Base-by-base conservation (phyloP, 768 basidiomycete genomes). In the Mycena pura region DNA sequence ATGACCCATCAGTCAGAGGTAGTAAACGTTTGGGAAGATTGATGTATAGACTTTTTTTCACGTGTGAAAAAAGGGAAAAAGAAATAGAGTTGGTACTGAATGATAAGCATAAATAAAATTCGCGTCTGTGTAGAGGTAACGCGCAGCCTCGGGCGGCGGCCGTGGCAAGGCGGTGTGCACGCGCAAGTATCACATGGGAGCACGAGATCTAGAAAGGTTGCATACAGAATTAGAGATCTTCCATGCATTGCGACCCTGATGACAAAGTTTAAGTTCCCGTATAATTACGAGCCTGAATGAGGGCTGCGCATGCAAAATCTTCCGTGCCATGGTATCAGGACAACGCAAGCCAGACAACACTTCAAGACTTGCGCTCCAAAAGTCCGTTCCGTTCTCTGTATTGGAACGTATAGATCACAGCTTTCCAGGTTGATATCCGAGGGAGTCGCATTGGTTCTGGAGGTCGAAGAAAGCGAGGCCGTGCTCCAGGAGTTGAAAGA, bases 1-100 rank as follows among this genome's bases (percentile, higher is more conserved):
- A 93, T 92, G 92, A 95, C 93, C 3, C 87, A 93, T 72, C 82
- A 95, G 69, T 84, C 90, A 1, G 93, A 95, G 79, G 82, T 64
- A 39, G 67, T 64, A 14, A 66, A 64, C 45, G 60, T 70, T 13
- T 60, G 59, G 64, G 64, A 66, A 52, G 55, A 53, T 58, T 64
- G 49, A 53, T 48, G 36, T 47, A n/a, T 28, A 40, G n/a, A n/a
- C n/a, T n/a, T n/a, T n/a, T n/a, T n/a, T 43, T 43, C 15, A 43
- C 11, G 41, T 43, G 21, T 22, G 22, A 21, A 43, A 43, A 2
- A 36, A 15, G 22, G 10, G 17, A 10, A 10, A 43, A 43, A 11
- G 34, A 36, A 36, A 36, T 36, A 17, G 17, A 9, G 34, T 36
- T 36, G 21, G n/a, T n/a, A n/a, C n/a, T n/a, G n/a, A n/a, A n/a